Evolutionary conservation across 2,329 filamentous ascomycete species (phyloP).

Genomic region (Pezicula neosporulosa): DNA sequence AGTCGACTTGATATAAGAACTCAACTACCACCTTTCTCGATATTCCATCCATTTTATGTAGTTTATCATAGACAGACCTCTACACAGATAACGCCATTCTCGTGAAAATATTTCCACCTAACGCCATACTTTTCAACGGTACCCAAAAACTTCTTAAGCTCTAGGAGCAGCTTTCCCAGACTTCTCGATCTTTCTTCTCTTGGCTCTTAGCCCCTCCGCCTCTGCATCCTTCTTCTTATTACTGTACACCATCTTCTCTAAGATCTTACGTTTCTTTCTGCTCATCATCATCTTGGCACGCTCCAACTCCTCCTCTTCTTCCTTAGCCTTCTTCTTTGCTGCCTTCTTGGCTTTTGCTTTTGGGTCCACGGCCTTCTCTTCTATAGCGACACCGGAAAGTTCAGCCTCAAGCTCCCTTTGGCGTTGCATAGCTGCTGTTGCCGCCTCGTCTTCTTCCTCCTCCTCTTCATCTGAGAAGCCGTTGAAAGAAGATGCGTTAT

Average conservation of each 20-base stretch:
- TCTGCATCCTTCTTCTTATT: constrained; percentile 92
- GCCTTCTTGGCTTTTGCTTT: constrained; percentile 64
- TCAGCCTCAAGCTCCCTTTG: constrained; percentile 93
- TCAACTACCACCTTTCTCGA: too few relatives aligned
- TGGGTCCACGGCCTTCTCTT: constrained; percentile 46
- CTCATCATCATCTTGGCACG: constrained; percentile 97
- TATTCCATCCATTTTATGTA: too few relatives aligned
- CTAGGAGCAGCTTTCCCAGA: constrained; percentile 23
- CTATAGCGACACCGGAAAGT: constrained; percentile 65
- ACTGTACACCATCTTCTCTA: constrained; percentile 95
- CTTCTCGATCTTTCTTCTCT: constrained; percentile 86
- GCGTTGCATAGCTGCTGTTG: constrained; percentile 62
- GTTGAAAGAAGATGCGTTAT: constrained; percentile 23
- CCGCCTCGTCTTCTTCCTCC: constrained; percentile 57
- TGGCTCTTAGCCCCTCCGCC: constrained; percentile 79
- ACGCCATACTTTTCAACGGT: too few relatives aligned
- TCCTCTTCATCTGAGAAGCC: constrained; percentile 35
- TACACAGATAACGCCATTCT: too few relatives aligned
- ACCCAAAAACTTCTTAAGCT: constrained; percentile 2
- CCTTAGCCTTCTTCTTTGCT: constrained; percentile 65
- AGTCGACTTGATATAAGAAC: too few relatives aligned
- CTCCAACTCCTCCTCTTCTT: constrained; percentile 84
- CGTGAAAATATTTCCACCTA: too few relatives aligned
- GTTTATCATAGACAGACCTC: too few relatives aligned
- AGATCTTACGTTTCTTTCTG: constrained; percentile 94